Percentiles rank a stretch among this genome's conserved stretches.
Evolutionary conservation across 116 monocot species (phyloP).

Genomic region (Posidonia oceanica): DNA sequence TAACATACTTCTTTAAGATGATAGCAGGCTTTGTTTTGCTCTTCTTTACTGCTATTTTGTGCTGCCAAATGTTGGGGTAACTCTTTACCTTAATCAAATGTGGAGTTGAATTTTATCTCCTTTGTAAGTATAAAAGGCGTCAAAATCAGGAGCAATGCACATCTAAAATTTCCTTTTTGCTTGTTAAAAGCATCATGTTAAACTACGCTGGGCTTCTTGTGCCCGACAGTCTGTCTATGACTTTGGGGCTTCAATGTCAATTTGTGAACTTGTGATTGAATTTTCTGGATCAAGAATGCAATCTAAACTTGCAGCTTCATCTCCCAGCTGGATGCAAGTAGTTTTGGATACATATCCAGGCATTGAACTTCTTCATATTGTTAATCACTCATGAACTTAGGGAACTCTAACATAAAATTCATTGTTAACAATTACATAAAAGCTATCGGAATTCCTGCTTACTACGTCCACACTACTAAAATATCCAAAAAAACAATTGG

Average conservation of each 20-base stretch:
- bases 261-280: constrained; percentile 5
- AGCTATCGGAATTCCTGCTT: no score
- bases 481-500: no score
- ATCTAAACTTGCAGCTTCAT: constrained; percentile 51
- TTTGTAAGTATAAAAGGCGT: no score
- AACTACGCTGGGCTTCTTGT: background rate
- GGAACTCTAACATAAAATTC: no score
- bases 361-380: constrained; percentile 15
- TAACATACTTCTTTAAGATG: constrained; percentile 9
- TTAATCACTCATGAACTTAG: no score
- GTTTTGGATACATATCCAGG: constrained; percentile 56
- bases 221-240: constrained; percentile 3
- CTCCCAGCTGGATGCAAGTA: constrained; percentile 38
- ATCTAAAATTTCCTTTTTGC: no score
- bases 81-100: no score
- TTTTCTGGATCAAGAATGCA: constrained; percentile 48
- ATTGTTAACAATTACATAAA: no score
- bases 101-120: no score
- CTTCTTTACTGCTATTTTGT: background rate
- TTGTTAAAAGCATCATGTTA: background rate
- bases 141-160: no score
- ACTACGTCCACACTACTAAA: no score
- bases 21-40: background rate
- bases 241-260: background rate
- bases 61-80: background rate